Base-by-base conservation (phyloP, 495 filamentous ascomycete genomes). In the Lentithecium fluviatile region DNA sequence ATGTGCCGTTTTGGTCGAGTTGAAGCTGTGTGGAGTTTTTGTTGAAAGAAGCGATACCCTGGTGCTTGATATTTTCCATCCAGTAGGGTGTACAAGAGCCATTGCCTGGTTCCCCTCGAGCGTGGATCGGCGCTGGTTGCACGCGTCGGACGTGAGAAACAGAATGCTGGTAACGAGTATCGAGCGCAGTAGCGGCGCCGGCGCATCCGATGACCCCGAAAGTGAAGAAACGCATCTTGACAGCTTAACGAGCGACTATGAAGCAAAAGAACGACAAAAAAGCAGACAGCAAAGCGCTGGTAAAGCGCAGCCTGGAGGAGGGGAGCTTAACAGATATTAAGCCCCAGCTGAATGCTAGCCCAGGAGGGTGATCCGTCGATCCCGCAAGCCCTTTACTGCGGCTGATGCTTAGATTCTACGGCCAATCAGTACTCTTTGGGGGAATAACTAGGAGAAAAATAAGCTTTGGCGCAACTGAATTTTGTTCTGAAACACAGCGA, bases 21-120 rank as follows among this genome's bases (percentile, higher is more conserved):
- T 13, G 3, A 20, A 20, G 40, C 4, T 15, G 15, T 43, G 57
- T 45, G 1, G 67, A 52, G 23, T 68, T 58, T 7, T 53, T 17
- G 36, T 73, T 72, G 62, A 74, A 74, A 6, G 70, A 60, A 7
- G 70, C 64, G 26, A 68, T 53, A 38, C 72, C 72, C 65, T 74
- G 72, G 38, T 74, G 70, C 34, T 66, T 70, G 46, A 74, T 67
- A 32, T 71, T 46, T 19, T 62, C 69, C 6, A 72, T 50, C 72
- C 70, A 74, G 49, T 68, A 74, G 26, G 54, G 54, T 19, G 47
- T 46, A 36, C 61, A 64, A n/a, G 49, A 46, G 3, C n/a, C 36
- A 8, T 42, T 7, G 53, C 19, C 13, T 36, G 29, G 29, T 32
- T 32, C 29, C 29, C 36, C 26, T 32, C 43, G 37, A 25, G 29